These are phyloP conservation scores for Diutina sp. DNA, from an alignment of 1,139 yeast genomes.

Conservation along the genomic window DNA sequence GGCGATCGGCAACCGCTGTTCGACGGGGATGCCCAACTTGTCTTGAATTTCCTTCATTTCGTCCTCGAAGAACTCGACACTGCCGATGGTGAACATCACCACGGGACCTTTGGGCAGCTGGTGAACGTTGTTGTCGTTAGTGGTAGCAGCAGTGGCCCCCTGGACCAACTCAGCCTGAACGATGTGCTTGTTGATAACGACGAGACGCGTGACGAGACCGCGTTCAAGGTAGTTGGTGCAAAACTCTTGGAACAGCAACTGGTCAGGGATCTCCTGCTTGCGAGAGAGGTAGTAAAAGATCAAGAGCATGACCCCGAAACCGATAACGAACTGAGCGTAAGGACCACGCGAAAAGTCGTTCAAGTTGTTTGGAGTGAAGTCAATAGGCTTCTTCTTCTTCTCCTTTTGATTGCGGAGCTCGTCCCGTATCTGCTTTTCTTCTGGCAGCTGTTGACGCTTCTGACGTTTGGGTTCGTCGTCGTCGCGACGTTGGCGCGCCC, in stretches of 20 bases:
- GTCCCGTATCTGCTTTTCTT: background rate
- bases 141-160: constrained; percentile 33
- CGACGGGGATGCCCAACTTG: constrained; percentile 43
- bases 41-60: constrained; percentile 52
- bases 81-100: constrained; percentile 56
- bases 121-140: constrained; percentile 11
- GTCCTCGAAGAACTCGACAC: constrained; percentile 61
- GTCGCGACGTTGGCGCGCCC: background rate
- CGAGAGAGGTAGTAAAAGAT: background rate
- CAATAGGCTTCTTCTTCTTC: background rate
- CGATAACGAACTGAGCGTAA: background rate
- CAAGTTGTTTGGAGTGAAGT: background rate
- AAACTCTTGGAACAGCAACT: constrained; percentile 84
- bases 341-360: background rate
- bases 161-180: constrained; percentile 63
- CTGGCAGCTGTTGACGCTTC: background rate
- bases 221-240: constrained; percentile 69
- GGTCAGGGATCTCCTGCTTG: constrained; percentile 4
- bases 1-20: constrained; percentile 50
- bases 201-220: constrained; percentile 67
- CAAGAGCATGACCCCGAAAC: background rate
- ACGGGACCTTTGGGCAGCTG: constrained; percentile 22
- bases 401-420: background rate
- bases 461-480: background rate
- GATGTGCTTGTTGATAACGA: constrained; percentile 63